phyloP scores from a whole-genome alignment of 495 filamentous ascomycete species.

The Chlorociboria aeruginascens region DNA sequence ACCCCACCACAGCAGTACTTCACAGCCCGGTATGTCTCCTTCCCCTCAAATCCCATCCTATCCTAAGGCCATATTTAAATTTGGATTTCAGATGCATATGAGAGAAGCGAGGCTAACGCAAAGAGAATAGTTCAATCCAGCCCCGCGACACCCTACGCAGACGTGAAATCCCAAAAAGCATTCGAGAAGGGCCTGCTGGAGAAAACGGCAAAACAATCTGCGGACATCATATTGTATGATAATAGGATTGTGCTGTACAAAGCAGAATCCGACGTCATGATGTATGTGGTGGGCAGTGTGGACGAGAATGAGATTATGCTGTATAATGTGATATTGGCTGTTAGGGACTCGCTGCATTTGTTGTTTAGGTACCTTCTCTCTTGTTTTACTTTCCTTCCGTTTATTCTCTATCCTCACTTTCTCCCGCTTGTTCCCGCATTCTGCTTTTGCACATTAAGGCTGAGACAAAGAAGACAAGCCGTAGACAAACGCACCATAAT shows the following conservation, averaged over 20 bases:
- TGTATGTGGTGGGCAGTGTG: slow-evolving; percentile 84
- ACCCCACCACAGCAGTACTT: slow-evolving; percentile 46
- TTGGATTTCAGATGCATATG: no score
- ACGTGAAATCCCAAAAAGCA: slow-evolving; percentile 80
- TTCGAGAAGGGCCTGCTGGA: slow-evolving; percentile 94
- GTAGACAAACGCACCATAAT: slow-evolving; percentile 95
- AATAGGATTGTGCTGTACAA: slow-evolving; percentile 94
- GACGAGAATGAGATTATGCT: slow-evolving; percentile 97
- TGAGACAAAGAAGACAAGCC: slow-evolving; percentile 48
- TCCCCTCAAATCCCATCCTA: neutral
- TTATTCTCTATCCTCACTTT: neutral
- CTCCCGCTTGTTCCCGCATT: neutral
- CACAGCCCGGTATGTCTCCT: neutral
- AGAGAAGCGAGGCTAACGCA: neutral
- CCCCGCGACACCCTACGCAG: slow-evolving; percentile 66
- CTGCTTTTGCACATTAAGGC: neutral
- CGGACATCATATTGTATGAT: slow-evolving; percentile 94
- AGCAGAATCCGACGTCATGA: slow-evolving; percentile 91
- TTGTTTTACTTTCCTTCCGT: neutral
- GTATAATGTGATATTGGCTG: slow-evolving; percentile 80
- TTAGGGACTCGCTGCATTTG: slow-evolving; percentile 81
- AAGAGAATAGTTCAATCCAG: neutral
- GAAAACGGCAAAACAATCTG: slow-evolving; percentile 91
- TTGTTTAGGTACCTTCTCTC: slow-evolving; percentile 66
- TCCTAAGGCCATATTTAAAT: neutral